These are phyloP conservation scores for Ambrosiella cleistominuta DNA, from an alignment of 2,329 filamentous ascomycete genomes.

Conservation along the genomic window DNA sequence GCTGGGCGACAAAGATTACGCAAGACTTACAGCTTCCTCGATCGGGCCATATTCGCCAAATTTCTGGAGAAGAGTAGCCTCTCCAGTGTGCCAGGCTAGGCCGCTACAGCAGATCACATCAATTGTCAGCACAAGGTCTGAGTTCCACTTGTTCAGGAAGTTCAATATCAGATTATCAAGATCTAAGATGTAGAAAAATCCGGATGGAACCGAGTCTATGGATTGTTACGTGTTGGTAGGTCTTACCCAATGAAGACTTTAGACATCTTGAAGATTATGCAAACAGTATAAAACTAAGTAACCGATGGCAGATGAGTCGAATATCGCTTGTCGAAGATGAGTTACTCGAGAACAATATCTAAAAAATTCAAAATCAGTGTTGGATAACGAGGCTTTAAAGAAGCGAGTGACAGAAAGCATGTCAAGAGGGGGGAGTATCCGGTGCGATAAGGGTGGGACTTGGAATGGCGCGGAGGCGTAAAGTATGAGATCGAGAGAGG, in stretches of 20 bases:
- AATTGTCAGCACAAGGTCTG: not conserved
- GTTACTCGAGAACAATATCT: not conserved
- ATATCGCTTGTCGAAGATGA: not conserved
- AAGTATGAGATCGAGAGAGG: no score
- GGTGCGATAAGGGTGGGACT: no score
- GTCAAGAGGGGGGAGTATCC: not conserved
- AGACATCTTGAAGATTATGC: conserved; percentile 43
- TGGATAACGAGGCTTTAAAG: not conserved
- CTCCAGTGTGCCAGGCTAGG: conserved; percentile 96
- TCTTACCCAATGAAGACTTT: conserved; percentile 90
- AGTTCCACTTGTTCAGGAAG: no score
- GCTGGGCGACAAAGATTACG: not conserved
- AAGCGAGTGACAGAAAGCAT: not conserved
- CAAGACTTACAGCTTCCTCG: conserved; percentile 64
- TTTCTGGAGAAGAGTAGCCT: conserved; percentile 67
- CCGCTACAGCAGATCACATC: conserved; percentile 37
- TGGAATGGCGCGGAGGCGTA: no score
- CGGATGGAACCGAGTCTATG: not conserved
- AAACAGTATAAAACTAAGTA: not conserved
- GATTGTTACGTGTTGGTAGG: not conserved
- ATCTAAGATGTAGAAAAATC: not conserved
- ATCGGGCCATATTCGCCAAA: conserved; percentile 84
- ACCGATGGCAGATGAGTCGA: not conserved
- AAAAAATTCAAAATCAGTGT: not conserved
- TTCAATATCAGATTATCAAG: no score